These are phyloP conservation scores for Hanseniaspora occidentalis DNA, from an alignment of 805 yeast genomes.

Conservation along the genomic window DNA sequence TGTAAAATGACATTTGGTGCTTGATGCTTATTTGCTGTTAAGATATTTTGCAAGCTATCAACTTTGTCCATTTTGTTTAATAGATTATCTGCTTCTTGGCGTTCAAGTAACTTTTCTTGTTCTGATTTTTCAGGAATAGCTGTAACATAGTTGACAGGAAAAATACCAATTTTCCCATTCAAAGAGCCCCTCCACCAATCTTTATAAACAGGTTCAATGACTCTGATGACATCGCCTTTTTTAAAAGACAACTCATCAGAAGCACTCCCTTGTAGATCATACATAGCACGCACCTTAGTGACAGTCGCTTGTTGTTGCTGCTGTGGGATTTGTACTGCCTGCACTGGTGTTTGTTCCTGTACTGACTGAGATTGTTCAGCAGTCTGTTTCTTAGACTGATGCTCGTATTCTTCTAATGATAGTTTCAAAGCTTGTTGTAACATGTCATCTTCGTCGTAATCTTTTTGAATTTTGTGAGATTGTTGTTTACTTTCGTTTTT, in stretches of 20 bases:
- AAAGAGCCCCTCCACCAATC: slow-evolving; percentile 96
- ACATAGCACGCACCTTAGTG: slow-evolving; percentile 70
- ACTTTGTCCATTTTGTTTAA: slow-evolving; percentile 46
- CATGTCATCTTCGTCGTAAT: slow-evolving; percentile 62
- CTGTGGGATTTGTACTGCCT: too few relatives aligned
- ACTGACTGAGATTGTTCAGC: slow-evolving; percentile 5
- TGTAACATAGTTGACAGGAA: slow-evolving; percentile 85
- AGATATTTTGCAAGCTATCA: slow-evolving; percentile 40
- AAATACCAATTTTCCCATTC: slow-evolving; percentile 71
- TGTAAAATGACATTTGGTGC: slow-evolving; percentile 28
- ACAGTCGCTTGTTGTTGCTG: slow-evolving; percentile 24
- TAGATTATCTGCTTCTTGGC: slow-evolving; percentile 38
- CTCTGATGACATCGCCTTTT: slow-evolving; percentile 79
- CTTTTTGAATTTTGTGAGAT: slow-evolving; percentile 23
- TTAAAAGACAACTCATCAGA: slow-evolving; percentile 80
- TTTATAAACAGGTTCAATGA: slow-evolving; percentile 73
- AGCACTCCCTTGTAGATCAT: slow-evolving; percentile 66
- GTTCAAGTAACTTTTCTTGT: slow-evolving; percentile 42
- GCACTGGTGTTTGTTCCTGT: slow-evolving; percentile 10
- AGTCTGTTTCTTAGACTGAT: slow-evolving; percentile 25
- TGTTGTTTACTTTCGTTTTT: slow-evolving; percentile 35
- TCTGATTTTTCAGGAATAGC: slow-evolving; percentile 57
- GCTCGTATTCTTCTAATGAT: slow-evolving; percentile 49
- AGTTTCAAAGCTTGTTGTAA: slow-evolving; percentile 62
- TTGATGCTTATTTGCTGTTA: slow-evolving; percentile 19